Evolutionary conservation across 192 early-diverging fungal genomes (phyloP).

Genomic region (Allomyces macrogynus): DNA sequence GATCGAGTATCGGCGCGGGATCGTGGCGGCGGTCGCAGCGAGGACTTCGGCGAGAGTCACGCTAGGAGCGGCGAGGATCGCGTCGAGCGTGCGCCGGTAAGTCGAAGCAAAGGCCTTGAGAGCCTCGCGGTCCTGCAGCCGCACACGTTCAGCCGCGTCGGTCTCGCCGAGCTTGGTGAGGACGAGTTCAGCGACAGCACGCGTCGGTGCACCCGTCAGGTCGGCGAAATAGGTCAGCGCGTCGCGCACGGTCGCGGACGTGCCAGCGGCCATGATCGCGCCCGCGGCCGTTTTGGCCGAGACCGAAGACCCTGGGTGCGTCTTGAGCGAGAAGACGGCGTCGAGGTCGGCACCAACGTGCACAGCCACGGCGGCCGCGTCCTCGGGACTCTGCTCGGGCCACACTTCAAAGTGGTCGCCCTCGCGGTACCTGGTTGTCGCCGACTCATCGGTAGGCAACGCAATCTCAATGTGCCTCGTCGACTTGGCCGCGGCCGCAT

Average conservation of each 20-base stretch:
- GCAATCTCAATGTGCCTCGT: background rate
- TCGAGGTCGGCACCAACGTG: conserved; percentile 2
- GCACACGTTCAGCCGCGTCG: background rate
- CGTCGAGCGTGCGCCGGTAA: background rate
- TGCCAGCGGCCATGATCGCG: conserved; percentile 1
- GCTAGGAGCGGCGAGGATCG: background rate
- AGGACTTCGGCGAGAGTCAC: background rate
- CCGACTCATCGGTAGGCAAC: background rate
- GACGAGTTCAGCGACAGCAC: background rate
- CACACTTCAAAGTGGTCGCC: conserved; percentile 6
- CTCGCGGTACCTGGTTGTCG: background rate
- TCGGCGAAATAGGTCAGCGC: conserved; percentile 25
- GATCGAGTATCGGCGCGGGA: conserved; percentile 15
- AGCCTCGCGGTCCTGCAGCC: background rate
- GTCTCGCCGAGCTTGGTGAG: background rate
- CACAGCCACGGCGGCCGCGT: background rate
- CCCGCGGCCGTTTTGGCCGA: background rate
- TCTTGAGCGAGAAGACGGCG: background rate
- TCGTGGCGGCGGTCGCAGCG: background rate
- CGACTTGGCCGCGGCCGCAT: background rate
- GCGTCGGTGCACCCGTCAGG: conserved; percentile 1
- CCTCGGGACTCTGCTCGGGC: conserved; percentile 2
- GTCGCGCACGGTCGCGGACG: conserved; percentile 23
- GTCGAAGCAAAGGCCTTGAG: background rate
- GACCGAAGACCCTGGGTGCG: background rate